Percentiles rank a stretch among this genome's conserved stretches.
These are phyloP conservation scores for Recurvomyces mirabilis DNA, from an alignment of 495 filamentous ascomycete species.

Conservation along the genomic window DNA sequence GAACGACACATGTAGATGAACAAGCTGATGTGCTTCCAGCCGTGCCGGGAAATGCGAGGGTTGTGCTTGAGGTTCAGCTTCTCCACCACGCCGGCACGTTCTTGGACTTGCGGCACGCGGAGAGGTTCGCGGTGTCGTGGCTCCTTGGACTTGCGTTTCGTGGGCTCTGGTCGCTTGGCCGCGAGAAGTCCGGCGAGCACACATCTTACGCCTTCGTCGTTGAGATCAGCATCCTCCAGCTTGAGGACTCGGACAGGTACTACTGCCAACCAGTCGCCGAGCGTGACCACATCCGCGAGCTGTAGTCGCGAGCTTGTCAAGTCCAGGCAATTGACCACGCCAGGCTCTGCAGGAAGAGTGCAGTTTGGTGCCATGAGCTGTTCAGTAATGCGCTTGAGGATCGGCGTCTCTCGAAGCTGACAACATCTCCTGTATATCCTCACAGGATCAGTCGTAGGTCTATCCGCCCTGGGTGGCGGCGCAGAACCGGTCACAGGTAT, in stretches of 20 bases:
- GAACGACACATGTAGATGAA: slow-evolving; percentile 85
- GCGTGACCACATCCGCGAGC: slow-evolving; percentile 66
- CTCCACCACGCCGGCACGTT: slow-evolving; percentile 63
- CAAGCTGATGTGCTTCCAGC: slow-evolving; percentile 82
- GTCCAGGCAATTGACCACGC: slow-evolving; percentile 69
- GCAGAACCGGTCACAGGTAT: neutral
- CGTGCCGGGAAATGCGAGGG: slow-evolving; percentile 66
- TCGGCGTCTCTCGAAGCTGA: slow-evolving; percentile 80
- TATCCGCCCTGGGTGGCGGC: slow-evolving; percentile 43
- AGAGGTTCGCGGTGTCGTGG: slow-evolving; percentile 11
- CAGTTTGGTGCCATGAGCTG: slow-evolving; percentile 46
- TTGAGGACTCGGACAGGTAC: slow-evolving; percentile 79
- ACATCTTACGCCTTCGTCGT: slow-evolving; percentile 73
- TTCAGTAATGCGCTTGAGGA: slow-evolving; percentile 76
- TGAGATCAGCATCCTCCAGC: slow-evolving; percentile 75
- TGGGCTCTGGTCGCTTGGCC: slow-evolving; percentile 50
- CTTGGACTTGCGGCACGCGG: slow-evolving; percentile 39
- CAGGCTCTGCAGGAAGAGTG: slow-evolving; percentile 38
- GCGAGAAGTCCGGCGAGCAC: slow-evolving; percentile 79
- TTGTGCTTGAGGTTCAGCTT: slow-evolving; percentile 85
- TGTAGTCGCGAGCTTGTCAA: slow-evolving; percentile 75
- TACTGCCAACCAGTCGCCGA: slow-evolving; percentile 87
- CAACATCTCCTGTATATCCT: slow-evolving; percentile 93
- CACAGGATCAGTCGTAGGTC: slow-evolving; percentile 79
- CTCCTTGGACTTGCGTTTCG: slow-evolving; percentile 7